These are phyloP conservation scores for Moesziomyces sp. DNA, from an alignment of 1,284 basidiomycete species.

Conservation along the genomic window DNA sequence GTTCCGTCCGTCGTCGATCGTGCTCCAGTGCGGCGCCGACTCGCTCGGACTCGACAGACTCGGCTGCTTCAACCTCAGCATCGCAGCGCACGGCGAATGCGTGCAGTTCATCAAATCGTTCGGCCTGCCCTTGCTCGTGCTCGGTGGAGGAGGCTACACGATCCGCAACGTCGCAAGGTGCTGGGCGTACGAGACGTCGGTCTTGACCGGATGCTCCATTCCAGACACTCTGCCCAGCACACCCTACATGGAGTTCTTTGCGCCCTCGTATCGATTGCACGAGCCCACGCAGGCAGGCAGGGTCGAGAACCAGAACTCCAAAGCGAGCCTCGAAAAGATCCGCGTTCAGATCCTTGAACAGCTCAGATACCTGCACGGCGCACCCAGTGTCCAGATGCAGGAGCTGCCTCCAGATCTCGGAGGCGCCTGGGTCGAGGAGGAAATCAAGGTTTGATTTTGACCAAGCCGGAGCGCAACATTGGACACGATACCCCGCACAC, in stretches of 20 bases:
- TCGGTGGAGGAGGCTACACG: constrained; percentile 96
- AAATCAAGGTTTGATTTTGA: constrained; percentile 13
- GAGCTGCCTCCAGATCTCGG: constrained; percentile 93
- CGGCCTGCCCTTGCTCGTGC: constrained; percentile 85
- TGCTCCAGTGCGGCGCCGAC: constrained; percentile 97
- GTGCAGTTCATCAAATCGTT: constrained; percentile 95
- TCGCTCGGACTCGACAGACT: constrained; percentile 92
- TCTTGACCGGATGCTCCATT: constrained; percentile 78
- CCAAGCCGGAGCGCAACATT: neutral
- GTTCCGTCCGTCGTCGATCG: constrained; percentile 89
- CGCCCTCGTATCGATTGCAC: constrained; percentile 90
- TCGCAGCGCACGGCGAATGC: constrained; percentile 97
- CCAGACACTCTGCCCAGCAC: constrained; percentile 88
- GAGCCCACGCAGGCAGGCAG: constrained; percentile 84
- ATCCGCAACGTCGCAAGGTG: constrained; percentile 92
- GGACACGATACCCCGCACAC: neutral
- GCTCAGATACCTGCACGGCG: constrained; percentile 90
- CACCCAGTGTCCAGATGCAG: constrained; percentile 94
- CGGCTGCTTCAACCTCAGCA: constrained; percentile 98
- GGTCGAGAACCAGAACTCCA: constrained; percentile 91
- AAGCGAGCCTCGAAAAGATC: constrained; percentile 79
- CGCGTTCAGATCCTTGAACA: constrained; percentile 87
- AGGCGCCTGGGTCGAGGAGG: constrained; percentile 81
- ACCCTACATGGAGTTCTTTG: constrained; percentile 92
- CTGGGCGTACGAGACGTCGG: constrained; percentile 97